Conservation (phyloP, 1,139 yeast genomes). For the Pichia sp. region DNA sequence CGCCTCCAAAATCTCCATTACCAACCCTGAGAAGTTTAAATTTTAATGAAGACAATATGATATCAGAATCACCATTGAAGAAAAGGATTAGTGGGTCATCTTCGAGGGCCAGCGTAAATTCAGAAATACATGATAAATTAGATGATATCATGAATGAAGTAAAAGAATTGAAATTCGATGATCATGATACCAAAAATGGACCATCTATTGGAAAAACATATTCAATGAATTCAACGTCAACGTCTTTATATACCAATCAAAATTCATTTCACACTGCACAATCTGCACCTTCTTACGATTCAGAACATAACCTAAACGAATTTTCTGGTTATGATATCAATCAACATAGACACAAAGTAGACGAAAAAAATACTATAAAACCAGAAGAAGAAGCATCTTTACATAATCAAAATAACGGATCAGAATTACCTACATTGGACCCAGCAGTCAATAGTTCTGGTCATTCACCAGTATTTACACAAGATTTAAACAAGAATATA, state of each 20-base stretch:
- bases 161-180: constrained; percentile 22
- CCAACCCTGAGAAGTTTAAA: constrained; percentile 5
- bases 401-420: neutral
- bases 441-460: neutral
- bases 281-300: constrained; percentile 11
- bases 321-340: neutral
- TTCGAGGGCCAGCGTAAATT: constrained; percentile 8
- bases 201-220: neutral
- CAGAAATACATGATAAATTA: constrained; percentile 17
- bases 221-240: constrained; percentile 2
- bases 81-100: neutral
- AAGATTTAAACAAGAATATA: neutral
- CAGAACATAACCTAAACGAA: neutral
- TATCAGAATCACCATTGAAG: constrained; percentile 8
- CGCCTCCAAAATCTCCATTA: constrained; percentile 16
- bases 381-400: neutral
- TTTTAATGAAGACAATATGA: neutral
- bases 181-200: neutral
- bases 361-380: no score
- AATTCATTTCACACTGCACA: constrained; percentile 29
- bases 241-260: constrained; percentile 12
- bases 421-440: neutral
- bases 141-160: constrained; percentile 29
- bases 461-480: neutral
- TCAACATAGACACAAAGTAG: neutral